These are phyloP conservation scores for Chalciporus chontae DNA, from an alignment of 768 basidiomycete species.

Conservation along the genomic window DNA sequence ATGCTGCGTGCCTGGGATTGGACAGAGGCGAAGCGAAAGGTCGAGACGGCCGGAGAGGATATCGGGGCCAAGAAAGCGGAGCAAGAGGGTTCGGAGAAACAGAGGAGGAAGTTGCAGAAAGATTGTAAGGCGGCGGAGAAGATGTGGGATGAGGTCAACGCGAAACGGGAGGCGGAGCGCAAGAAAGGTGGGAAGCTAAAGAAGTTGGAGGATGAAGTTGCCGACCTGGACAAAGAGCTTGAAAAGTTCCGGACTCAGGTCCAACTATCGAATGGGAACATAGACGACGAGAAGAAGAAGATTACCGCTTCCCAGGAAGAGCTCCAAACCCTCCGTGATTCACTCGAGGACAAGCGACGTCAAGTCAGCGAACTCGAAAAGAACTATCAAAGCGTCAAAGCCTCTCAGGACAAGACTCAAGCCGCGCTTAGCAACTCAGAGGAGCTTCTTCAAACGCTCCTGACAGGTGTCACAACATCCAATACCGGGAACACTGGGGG, in stretches of 20 bases:
- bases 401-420: slow-evolving; percentile 59
- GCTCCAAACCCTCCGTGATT: slow-evolving; percentile 56
- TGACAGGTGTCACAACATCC: slow-evolving; percentile 84
- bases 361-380: slow-evolving; percentile 55
- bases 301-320: slow-evolving; percentile 51
- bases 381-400: slow-evolving; percentile 61
- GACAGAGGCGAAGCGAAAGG: slow-evolving; percentile 55
- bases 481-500: slow-evolving; percentile 68
- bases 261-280: slow-evolving; percentile 71
- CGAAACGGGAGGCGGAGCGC: slow-evolving; percentile 81
- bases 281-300: slow-evolving; percentile 74
- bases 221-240: slow-evolving; percentile 71
- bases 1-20: slow-evolving; percentile 88
- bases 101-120: slow-evolving; percentile 46
- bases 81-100: slow-evolving; percentile 42
- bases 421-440: slow-evolving; percentile 69
- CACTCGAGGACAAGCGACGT: slow-evolving; percentile 54
- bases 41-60: slow-evolving; percentile 52
- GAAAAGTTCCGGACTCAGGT: slow-evolving; percentile 83
- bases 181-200: slow-evolving; percentile 91
- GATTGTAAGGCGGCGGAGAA: slow-evolving; percentile 66
- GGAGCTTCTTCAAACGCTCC: slow-evolving; percentile 90
- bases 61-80: slow-evolving; percentile 50
- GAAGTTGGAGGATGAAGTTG: slow-evolving; percentile 77
- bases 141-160: slow-evolving; percentile 60